phyloP scores from a whole-genome alignment of 352 stramenopile genomes.

The Phytophthora uliginosa region DNA sequence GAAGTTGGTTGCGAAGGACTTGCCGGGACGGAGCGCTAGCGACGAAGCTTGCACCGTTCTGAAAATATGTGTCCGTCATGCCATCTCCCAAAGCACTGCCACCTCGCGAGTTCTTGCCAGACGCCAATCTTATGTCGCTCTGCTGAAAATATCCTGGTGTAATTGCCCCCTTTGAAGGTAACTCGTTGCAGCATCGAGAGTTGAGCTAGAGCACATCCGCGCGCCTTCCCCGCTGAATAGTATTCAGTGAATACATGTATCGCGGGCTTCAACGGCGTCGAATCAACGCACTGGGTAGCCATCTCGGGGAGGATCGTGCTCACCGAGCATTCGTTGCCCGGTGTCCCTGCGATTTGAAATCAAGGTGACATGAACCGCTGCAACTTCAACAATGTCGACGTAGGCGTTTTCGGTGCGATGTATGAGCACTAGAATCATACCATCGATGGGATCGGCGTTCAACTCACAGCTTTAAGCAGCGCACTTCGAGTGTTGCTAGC shows the following conservation, averaged over 20 bases:
- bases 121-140: not conserved
- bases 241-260: not conserved
- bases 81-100: not conserved
- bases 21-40: not conserved
- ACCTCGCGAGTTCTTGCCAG: not conserved
- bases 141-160: not conserved
- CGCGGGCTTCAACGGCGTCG: not conserved
- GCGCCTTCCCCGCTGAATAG: not conserved
- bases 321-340: constrained; percentile 11
- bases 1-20: not conserved
- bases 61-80: not conserved
- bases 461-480: not conserved
- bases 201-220: not conserved
- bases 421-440: not conserved
- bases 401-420: constrained; percentile 14
- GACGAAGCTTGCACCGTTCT: not conserved
- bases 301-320: constrained; percentile 7
- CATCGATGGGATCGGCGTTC: not conserved
- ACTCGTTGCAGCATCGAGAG: not conserved
- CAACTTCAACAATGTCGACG: constrained; percentile 15
- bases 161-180: not conserved
- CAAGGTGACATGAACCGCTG: constrained; percentile 13
- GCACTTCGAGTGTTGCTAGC: too few species aligned
- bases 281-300: not conserved
- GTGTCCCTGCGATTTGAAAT: constrained; percentile 17